phyloP scores from a whole-genome alignment of 192 early-diverging fungal species.

The Powellomyces hirtus region DNA sequence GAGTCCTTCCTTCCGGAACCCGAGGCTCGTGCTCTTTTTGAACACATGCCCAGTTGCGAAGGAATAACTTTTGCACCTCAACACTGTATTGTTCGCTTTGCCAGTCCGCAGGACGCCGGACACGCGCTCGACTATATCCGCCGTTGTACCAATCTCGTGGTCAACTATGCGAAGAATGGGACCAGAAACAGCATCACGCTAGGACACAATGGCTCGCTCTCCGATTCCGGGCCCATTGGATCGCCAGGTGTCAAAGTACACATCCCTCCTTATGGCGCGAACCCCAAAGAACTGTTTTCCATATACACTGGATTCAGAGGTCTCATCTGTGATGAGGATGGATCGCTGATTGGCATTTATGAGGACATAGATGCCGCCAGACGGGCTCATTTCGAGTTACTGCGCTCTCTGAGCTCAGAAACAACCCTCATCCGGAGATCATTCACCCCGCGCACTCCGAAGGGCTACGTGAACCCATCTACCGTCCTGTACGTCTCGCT shows the following conservation, averaged over 20 bases:
- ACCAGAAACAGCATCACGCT: background rate
- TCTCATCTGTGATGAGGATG: constrained; percentile 24
- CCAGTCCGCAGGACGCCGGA: background rate
- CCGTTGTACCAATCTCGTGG: constrained; percentile 19
- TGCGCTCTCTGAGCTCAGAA: constrained; percentile 17
- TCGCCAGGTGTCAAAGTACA: constrained; percentile 10
- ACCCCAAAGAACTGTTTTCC: constrained; percentile 23
- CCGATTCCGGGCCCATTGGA: constrained; percentile 2
- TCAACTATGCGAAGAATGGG: constrained; percentile 21
- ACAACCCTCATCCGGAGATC: background rate
- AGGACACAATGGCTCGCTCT: background rate
- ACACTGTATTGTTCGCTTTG: constrained; percentile 18
- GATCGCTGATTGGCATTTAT: constrained; percentile 9
- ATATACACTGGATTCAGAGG: constrained; percentile 13
- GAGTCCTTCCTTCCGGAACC: constrained; percentile 17
- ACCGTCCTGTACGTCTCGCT: constrained; percentile 13
- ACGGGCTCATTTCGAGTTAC: constrained; percentile 12
- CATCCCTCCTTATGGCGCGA: constrained; percentile 14
- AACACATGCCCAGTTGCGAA: constrained; percentile 12
- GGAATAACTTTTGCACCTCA: background rate
- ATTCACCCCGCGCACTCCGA: background rate
- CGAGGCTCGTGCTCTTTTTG: constrained; percentile 7
- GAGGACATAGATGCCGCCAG: background rate
- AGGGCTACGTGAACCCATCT: constrained; percentile 10
- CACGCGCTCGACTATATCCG: constrained; percentile 10